Evolutionary conservation across 2,329 filamentous ascomycete genomes (phyloP).

Genomic region (Diaporthe ampelina): DNA sequence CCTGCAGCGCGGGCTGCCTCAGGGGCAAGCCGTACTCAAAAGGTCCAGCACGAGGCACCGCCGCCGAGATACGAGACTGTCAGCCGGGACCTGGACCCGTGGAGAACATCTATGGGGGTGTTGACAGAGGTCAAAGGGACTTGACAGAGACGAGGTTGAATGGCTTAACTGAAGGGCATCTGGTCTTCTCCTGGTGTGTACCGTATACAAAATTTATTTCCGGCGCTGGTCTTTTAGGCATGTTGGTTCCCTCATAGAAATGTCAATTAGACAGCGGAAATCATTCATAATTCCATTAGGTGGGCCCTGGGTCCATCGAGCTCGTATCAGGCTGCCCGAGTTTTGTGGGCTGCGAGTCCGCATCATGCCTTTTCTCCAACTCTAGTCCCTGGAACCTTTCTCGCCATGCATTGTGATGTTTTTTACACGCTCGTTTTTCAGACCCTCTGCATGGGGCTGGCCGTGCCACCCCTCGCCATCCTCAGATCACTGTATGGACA

Average conservation of each 20-base stretch:
- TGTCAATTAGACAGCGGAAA: neutral
- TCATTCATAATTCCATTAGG: conserved; percentile 15
- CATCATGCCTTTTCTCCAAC: conserved; percentile 17
- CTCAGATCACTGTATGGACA: neutral
- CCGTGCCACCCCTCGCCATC: neutral
- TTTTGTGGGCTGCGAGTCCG: neutral
- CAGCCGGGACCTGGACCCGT: conserved; percentile 2
- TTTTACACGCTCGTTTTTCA: conserved; percentile 29
- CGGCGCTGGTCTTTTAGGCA: neutral
- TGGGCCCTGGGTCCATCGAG: neutral
- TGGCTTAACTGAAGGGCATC: neutral
- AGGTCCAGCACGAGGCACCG: conserved; percentile 11
- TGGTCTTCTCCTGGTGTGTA: neutral
- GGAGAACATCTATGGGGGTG: conserved; percentile 23
- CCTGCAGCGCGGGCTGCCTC: neutral
- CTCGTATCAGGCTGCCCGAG: conserved; percentile 1
- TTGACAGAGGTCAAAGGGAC: conserved; percentile 15
- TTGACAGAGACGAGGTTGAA: neutral
- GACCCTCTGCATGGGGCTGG: neutral
- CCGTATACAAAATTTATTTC: neutral
- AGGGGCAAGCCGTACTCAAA: neutral
- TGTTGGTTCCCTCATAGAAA: neutral
- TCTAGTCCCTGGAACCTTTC: neutral
- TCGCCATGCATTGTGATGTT: conserved; percentile 33
- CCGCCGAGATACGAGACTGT: conserved; percentile 38